A percentile compares a stretch with the other conserved stretches of the same genome.
These are phyloP conservation scores for Paspalum notatum DNA, from an alignment of 176 grass and related monocot genomes.

Conservation along the genomic window DNA sequence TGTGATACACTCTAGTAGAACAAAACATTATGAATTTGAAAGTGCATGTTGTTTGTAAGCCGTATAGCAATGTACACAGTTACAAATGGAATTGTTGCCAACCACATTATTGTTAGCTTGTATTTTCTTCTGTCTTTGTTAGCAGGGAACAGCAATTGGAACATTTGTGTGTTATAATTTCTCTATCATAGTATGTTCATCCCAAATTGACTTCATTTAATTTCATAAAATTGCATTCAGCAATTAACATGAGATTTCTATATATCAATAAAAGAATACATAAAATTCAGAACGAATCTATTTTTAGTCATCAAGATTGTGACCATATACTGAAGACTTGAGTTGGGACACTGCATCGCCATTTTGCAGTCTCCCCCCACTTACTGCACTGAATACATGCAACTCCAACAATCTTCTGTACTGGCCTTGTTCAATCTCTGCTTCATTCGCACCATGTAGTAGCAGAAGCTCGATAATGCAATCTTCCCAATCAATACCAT, in stretches of 20 bases:
- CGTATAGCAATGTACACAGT: slow-evolving; percentile 25
- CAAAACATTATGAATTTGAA: not conserved
- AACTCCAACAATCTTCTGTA: slow-evolving; percentile 85
- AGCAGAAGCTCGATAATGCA: slow-evolving; percentile 81
- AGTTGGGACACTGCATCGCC: not conserved
- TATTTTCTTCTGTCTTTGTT: not conserved
- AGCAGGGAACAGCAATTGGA: not conserved
- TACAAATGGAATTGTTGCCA: slow-evolving; percentile 4
- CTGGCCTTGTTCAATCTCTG: slow-evolving; percentile 89
- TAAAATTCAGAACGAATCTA: not conserved
- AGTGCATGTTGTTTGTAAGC: not conserved
- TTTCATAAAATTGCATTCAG: slow-evolving; percentile 22
- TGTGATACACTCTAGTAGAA: not conserved
- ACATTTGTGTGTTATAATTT: not conserved
- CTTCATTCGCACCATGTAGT: slow-evolving; percentile 72
- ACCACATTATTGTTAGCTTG: not conserved
- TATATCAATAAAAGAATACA: slow-evolving; percentile 3
- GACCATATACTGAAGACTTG: not conserved
- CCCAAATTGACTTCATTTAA: slow-evolving; percentile 30
- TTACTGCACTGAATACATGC: slow-evolving; percentile 56
- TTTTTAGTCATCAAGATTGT: slow-evolving; percentile 24
- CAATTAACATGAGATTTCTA: slow-evolving; percentile 13
- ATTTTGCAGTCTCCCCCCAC: slow-evolving; percentile 38
- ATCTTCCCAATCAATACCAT: slow-evolving; percentile 87
- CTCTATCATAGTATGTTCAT: slow-evolving; percentile 11